Evolutionary conservation across 2,329 filamentous ascomycete genomes (phyloP).

Genomic region (Mollisia scopiformis): DNA sequence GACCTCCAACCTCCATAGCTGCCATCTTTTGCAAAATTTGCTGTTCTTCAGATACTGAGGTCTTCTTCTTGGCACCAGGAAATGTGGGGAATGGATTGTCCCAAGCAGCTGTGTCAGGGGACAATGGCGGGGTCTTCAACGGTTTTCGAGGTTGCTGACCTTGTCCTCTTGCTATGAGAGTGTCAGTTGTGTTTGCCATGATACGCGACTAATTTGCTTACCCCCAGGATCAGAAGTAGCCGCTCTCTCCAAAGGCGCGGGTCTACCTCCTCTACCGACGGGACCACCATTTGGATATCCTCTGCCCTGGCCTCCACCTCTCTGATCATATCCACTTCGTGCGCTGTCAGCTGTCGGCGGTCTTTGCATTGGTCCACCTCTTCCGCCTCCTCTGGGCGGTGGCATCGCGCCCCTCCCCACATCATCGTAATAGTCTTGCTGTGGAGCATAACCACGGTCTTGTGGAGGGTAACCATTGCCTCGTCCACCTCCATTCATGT

Average conservation of each 20-base stretch:
- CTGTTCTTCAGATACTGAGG: constrained; percentile 41
- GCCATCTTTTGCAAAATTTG: constrained; percentile 36
- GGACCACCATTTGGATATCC: constrained; percentile 32
- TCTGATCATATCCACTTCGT: constrained; percentile 30
- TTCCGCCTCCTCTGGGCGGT: constrained; percentile 25
- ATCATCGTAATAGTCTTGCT: constrained; percentile 34
- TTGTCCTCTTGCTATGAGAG: constrained; percentile 22
- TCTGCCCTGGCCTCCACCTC: constrained; percentile 30
- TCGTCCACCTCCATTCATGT: constrained; percentile 33
- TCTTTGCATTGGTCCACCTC: constrained; percentile 33
- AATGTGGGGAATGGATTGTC: constrained; percentile 54
- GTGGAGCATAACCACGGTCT: constrained; percentile 31
- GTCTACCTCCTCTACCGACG: constrained; percentile 29
- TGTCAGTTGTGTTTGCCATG: constrained; percentile 15
- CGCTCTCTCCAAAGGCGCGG: constrained; percentile 27
- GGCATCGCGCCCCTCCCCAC: constrained; percentile 27
- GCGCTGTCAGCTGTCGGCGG: constrained; percentile 28
- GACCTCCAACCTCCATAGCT: constrained; percentile 32
- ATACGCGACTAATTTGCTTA: constrained; percentile 31
- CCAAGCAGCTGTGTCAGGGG: constrained; percentile 41
- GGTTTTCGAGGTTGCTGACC: constrained; percentile 23
- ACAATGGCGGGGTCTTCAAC: constrained; percentile 39
- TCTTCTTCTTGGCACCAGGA: constrained; percentile 43
- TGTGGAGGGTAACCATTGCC: constrained; percentile 32
- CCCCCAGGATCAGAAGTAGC: constrained; percentile 32